phyloP scores from a whole-genome alignment of 768 basidiomycete genomes.

The Exidia glandulosa region DNA sequence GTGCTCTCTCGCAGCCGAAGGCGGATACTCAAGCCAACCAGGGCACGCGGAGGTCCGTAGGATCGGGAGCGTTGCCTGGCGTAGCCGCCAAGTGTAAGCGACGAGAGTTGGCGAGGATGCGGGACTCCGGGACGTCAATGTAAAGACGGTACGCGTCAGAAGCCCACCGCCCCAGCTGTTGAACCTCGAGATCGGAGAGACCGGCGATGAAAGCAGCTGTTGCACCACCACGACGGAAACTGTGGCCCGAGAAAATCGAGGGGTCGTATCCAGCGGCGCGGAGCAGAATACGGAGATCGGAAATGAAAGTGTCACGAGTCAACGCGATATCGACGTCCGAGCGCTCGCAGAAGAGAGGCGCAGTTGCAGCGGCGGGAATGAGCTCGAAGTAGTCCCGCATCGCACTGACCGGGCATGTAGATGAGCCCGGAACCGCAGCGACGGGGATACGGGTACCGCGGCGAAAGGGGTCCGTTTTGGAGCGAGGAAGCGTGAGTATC shows the following conservation, averaged over 20 bases:
- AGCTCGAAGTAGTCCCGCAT: conserved; percentile 6
- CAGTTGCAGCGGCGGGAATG: not conserved
- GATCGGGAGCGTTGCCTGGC: no score
- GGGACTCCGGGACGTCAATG: conserved; percentile 14
- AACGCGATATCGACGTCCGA: not conserved
- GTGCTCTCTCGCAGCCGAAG: no score
- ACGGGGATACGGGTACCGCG: conserved; percentile 15
- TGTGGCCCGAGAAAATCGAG: conserved; percentile 9
- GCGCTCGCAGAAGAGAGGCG: conserved; percentile 6
- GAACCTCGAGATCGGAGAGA: conserved; percentile 23
- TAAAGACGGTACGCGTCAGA: conserved; percentile 30
- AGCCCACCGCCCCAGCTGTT: conserved; percentile 26
- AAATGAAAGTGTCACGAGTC: not conserved
- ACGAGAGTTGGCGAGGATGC: no score
- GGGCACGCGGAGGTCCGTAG: no score
- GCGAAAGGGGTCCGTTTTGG: conserved; percentile 28
- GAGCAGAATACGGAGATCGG: conserved; percentile 1
- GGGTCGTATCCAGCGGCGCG: conserved; percentile 3
- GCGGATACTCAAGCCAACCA: no score
- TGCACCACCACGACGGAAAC: conserved; percentile 7
- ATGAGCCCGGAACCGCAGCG: conserved; percentile 10
- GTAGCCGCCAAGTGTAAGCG: no score
- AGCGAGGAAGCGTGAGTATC: conserved; percentile 19
- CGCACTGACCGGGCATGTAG: conserved; percentile 4
- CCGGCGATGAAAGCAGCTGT: conserved; percentile 20